phyloP scores from a whole-genome alignment of 441 rosid genomes.

The Pelargonium fulgidum region DNA sequence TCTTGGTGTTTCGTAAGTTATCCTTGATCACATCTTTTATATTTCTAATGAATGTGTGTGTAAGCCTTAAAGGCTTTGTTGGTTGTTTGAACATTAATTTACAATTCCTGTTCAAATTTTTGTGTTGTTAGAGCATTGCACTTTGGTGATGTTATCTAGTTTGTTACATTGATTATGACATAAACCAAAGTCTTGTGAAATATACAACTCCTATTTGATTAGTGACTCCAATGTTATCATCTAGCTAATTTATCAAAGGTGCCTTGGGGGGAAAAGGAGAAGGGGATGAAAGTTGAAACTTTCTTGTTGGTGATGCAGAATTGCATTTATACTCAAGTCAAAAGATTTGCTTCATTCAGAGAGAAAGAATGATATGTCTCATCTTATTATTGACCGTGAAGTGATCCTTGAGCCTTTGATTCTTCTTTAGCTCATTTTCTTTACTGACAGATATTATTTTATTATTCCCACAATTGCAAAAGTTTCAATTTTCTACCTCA shows the following conservation, averaged over 20 bases:
- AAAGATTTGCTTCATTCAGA: background rate
- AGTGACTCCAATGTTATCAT: background rate
- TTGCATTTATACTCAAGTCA: background rate
- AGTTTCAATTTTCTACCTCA: background rate
- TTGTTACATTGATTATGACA: background rate
- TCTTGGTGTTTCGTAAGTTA: constrained; percentile 84
- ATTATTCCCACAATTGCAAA: background rate
- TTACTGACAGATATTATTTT: background rate
- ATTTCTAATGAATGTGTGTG: background rate
- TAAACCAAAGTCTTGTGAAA: background rate
- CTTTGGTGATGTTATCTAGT: no score
- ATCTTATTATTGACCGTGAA: background rate
- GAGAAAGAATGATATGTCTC: background rate
- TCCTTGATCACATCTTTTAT: constrained; percentile 12
- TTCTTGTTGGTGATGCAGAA: background rate
- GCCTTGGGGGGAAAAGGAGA: background rate
- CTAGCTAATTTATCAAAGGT: background rate
- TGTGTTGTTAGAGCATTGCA: no score
- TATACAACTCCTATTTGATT: background rate
- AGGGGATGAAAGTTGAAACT: background rate
- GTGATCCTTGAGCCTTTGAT: background rate
- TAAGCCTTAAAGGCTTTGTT: no score
- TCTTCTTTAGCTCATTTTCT: background rate
- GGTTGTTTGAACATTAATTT: no score
- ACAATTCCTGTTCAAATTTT: no score